Conservation (phyloP, 2,329 filamentous ascomycete species). For the Aspergillus udagawae region DNA sequence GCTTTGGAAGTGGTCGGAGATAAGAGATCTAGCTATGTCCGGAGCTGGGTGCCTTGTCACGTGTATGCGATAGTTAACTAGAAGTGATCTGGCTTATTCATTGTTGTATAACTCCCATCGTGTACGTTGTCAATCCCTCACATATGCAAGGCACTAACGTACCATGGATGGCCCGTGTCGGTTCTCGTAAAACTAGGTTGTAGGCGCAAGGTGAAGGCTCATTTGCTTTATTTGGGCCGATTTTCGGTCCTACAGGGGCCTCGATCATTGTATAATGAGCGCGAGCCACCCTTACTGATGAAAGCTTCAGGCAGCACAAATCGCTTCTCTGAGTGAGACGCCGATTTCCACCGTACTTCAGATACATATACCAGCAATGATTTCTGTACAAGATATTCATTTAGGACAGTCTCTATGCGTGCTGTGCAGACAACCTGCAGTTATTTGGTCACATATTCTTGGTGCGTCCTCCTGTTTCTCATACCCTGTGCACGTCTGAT, state of each 20-base stretch:
- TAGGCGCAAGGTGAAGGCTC: too few relatives aligned
- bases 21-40: background rate
- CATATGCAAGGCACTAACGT: too few relatives aligned
- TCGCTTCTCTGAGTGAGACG: background rate
- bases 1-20: background rate
- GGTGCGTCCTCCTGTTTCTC: background rate
- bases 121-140: too few relatives aligned
- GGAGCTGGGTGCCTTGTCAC: background rate
- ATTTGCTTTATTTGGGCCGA: too few relatives aligned
- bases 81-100: too few relatives aligned
- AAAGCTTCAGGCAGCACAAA: background rate
- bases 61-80: background rate
- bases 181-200: too few relatives aligned
- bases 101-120: too few relatives aligned
- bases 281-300: background rate
- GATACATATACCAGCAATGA: background rate
- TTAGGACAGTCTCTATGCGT: background rate
- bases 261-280: background rate
- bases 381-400: constrained; percentile 1
- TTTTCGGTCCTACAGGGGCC: too few relatives aligned
- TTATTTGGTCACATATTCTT: background rate
- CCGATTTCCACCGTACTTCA: background rate
- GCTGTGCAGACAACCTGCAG: constrained; percentile 2
- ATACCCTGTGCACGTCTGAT: background rate
- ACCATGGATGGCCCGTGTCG: too few relatives aligned